Evolutionary conservation across 2,329 filamentous ascomycete species (phyloP).

Genomic region (Akanthomyces dipterigenus): DNA sequence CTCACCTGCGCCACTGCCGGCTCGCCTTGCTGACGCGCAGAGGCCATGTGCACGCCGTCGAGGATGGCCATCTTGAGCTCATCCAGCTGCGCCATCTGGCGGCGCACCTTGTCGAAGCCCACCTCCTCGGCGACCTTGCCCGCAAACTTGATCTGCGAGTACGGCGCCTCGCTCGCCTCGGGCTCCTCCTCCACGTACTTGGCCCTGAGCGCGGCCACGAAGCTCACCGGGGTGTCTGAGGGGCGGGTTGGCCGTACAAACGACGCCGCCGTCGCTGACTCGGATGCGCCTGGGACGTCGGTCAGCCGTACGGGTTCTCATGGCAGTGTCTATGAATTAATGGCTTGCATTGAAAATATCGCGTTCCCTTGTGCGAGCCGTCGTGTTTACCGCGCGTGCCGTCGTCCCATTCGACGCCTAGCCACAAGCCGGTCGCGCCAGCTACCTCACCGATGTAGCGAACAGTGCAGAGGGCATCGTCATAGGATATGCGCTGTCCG

Average conservation of each 20-base stretch:
- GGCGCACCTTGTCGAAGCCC: constrained; percentile 87
- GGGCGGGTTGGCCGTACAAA: constrained; percentile 76
- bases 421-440: constrained; percentile 72
- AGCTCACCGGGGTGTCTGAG: constrained; percentile 61
- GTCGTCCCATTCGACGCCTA: constrained; percentile 97
- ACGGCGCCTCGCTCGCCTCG: constrained; percentile 14
- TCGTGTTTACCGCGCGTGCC: constrained; percentile 80
- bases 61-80: constrained; percentile 77
- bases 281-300: constrained; percentile 47
- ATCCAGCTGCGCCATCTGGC: constrained; percentile 68
- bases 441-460: constrained; percentile 73
- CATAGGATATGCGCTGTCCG: constrained; percentile 75
- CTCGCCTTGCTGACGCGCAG: constrained; percentile 25
- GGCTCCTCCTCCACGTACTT: constrained; percentile 65
- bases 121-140: constrained; percentile 87
- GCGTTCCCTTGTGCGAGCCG: constrained; percentile 69
- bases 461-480: constrained; percentile 72
- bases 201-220: constrained; percentile 69
- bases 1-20: constrained; percentile 44
- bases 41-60: constrained; percentile 62
- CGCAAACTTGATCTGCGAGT: constrained; percentile 56
- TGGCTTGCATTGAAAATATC: constrained; percentile 73
- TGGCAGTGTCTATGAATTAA: neutral
- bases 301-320: neutral
- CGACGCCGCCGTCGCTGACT: constrained; percentile 66